phyloP scores from a whole-genome alignment of 345 rosid genomes.

The Ceriops zippeliana region DNA sequence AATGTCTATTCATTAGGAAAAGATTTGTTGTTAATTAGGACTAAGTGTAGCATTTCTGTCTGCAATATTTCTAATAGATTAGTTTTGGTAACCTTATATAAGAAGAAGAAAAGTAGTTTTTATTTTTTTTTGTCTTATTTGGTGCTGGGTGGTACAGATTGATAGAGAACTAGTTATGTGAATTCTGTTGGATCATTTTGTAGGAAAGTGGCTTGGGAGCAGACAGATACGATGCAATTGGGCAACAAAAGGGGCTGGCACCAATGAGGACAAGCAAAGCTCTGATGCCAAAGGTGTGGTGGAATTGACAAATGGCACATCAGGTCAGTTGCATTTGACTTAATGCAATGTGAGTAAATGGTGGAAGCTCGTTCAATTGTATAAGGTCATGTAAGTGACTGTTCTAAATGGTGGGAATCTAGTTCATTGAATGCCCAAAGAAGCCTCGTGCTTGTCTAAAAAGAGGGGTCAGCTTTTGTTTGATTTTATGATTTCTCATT shows the following conservation, averaged over 20 bases:
- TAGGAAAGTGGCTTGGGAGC: slow-evolving; percentile 97
- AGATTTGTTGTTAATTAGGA: no score
- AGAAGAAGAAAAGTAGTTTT: no score
- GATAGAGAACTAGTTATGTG: neutral
- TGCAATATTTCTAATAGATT: no score
- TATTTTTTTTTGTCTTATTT: no score
- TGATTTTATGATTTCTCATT: neutral
- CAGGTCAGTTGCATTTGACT: slow-evolving; percentile 44
- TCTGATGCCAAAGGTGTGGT: slow-evolving; percentile 82
- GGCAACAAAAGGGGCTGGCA: slow-evolving; percentile 89
- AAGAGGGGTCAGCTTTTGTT: neutral
- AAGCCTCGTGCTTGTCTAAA: neutral
- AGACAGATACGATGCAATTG: slow-evolving; percentile 97
- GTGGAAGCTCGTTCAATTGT: neutral
- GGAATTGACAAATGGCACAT: slow-evolving; percentile 78
- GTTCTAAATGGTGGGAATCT: neutral
- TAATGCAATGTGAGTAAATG: neutral
- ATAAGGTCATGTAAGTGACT: neutral
- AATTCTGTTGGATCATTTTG: neutral
- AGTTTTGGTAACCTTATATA: no score
- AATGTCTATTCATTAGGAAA: neutral
- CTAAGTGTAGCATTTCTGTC: no score
- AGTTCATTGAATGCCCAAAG: neutral
- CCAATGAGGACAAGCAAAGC: slow-evolving; percentile 79
- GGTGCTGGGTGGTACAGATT: neutral